Percentiles rank a stretch among this genome's conserved stretches.
These are phyloP conservation scores for Sarocladium kiliense DNA, from an alignment of 2,329 filamentous ascomycete genomes.

Conservation along the genomic window DNA sequence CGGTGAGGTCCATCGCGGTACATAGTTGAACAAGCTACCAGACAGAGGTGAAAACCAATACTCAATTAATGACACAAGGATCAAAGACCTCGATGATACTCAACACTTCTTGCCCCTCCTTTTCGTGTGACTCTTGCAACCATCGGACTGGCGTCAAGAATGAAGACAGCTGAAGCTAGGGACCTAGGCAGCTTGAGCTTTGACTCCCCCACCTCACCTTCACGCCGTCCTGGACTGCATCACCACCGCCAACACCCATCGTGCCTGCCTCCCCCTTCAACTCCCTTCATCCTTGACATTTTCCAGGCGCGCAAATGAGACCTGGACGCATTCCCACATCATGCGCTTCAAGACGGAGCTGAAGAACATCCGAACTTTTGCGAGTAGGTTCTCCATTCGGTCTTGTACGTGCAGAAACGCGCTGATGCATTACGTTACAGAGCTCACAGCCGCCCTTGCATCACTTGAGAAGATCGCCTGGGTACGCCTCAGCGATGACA, in stretches of 20 bases:
- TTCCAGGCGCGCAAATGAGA: background rate
- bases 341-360: constrained; percentile 65
- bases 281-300: background rate
- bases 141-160: too few species aligned
- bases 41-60: too few species aligned
- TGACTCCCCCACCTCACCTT: background rate
- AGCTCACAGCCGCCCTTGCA: constrained; percentile 58
- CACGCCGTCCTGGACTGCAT: too few species aligned
- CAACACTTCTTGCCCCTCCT: too few species aligned
- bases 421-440: constrained; percentile 28
- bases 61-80: too few species aligned
- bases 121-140: too few species aligned
- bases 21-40: too few species aligned
- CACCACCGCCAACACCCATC: too few species aligned
- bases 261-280: background rate
- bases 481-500: constrained; percentile 82
- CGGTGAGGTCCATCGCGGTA: too few species aligned
- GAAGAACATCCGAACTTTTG: constrained; percentile 61
- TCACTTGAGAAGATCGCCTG: constrained; percentile 79
- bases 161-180: too few species aligned
- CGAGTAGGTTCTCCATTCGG: constrained; percentile 39
- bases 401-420: background rate
- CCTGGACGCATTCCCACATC: constrained; percentile 17
- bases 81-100: too few species aligned
- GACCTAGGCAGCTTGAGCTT: background rate